Evolutionary conservation across 495 filamentous ascomycete species (phyloP), one percentile per base, ranked within the genome.

Genomic region (Penicillium turbatum): DNA sequence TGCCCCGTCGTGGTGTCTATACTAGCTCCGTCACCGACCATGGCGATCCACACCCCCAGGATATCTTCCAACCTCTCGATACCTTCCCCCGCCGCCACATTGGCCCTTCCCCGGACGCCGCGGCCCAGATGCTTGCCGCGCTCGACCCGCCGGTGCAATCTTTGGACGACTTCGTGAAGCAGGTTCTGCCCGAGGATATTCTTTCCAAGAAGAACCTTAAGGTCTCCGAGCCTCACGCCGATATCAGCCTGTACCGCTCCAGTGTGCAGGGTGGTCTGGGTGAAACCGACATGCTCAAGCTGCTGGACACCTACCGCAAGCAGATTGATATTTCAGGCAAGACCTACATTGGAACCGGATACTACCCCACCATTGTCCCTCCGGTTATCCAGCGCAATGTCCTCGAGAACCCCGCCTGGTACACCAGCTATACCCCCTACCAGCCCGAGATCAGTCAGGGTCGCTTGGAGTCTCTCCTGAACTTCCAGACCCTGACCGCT

Each of bases 381-480:
- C 86, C 89, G 48, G 93, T 97, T 30, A 96, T 98, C 65, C 89
- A 95, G 72, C 80, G 93, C 61, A 98, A 98, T 67, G 80, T 97
- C 8, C 75, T 98, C 29, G 92, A 98, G 78, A 89, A 84, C 62
- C 93, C 93, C 1, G 95, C 86, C 13, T 98, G 93, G 93, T 98
- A 98, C 71, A 98, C 93, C 36, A 97, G 92, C 68, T 98, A 98
- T 66, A 97, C 93, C 0, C 93, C 93, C 24, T 98, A 98, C 70
- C 93, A 98, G 68, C 92, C 93, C 2, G 93, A 98, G 72, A 97
- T 98, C 76, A 95, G 90, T 63, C 93, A 98, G 71, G 93, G 88
- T 30, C 87, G 90, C 37, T 72, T 95, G 57, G 95, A 97, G 76
- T 96, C 92, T 6, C 75, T 98, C 36, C 76, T 98, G 39, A 98